phyloP scores from a whole-genome alignment of 192 early-diverging fungal genomes.

The Mortierella antarctica region DNA sequence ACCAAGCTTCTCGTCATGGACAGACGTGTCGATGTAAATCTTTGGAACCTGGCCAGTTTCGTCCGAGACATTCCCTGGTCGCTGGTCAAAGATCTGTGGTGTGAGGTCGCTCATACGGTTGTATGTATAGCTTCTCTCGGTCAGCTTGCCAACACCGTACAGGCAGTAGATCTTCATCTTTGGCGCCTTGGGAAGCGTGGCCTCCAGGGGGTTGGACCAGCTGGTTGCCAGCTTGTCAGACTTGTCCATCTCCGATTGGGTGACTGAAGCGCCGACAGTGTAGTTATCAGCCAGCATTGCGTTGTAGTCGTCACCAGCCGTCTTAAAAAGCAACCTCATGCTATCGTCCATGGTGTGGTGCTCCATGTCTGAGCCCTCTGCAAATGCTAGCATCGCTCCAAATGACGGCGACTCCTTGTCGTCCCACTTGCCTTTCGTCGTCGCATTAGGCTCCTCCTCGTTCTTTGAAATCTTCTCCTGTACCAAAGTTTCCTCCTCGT shows the following conservation, averaged over 20 bases:
- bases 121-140: constrained; percentile 90
- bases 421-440: constrained; percentile 3
- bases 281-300: constrained; percentile 67
- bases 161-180: constrained; percentile 84
- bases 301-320: constrained; percentile 60
- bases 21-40: constrained; percentile 65
- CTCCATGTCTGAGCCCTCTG: constrained; percentile 34
- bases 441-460: constrained; percentile 13
- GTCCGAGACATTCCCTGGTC: constrained; percentile 37
- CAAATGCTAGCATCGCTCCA: constrained; percentile 47
- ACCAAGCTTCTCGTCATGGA: constrained; percentile 64
- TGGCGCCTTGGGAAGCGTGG: constrained; percentile 75
- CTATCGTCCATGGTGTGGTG: constrained; percentile 55
- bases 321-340: constrained; percentile 65
- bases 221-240: constrained; percentile 67
- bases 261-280: constrained; percentile 71
- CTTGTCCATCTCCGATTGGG: constrained; percentile 67
- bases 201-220: constrained; percentile 87
- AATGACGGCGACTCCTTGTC: constrained; percentile 31
- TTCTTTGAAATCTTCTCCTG: constrained; percentile 35
- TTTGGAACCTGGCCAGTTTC: constrained; percentile 28
- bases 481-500: constrained; percentile 41
- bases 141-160: constrained; percentile 82
- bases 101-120: constrained; percentile 46
- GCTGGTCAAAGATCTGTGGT: constrained; percentile 41